These are phyloP conservation scores for Aspergillus leporis DNA, from an alignment of 495 filamentous ascomycete species.

Conservation along the genomic window DNA sequence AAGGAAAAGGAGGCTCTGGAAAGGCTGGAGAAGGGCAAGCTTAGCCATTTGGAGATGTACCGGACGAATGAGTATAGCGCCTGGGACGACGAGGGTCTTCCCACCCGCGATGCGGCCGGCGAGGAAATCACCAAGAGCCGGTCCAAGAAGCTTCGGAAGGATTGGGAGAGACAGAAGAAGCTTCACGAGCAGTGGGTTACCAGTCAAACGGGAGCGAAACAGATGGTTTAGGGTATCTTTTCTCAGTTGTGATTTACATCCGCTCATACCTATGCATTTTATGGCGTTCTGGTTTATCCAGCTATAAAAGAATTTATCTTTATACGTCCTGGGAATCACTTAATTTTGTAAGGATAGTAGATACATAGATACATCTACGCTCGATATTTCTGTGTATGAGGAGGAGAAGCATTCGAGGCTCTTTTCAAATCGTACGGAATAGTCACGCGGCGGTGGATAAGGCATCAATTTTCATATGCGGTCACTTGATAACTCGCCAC, in stretches of 20 bases:
- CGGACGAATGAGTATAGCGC: constrained; percentile 69
- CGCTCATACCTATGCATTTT: not conserved
- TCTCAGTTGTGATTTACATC: not conserved
- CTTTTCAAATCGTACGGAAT: too few species aligned
- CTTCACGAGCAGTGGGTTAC: constrained; percentile 67
- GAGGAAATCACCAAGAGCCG: constrained; percentile 79
- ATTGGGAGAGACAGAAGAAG: constrained; percentile 92
- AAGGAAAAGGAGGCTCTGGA: constrained; percentile 57
- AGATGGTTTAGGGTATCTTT: not conserved
- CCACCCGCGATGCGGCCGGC: constrained; percentile 72
- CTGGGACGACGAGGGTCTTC: constrained; percentile 88
- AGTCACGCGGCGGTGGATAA: not conserved
- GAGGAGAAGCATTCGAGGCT: too few species aligned
- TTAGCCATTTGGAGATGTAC: constrained; percentile 70
- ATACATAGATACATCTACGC: not conserved
- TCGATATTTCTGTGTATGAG: too few species aligned
- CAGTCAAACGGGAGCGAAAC: constrained; percentile 22
- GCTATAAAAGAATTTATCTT: not conserved
- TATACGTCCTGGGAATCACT: not conserved
- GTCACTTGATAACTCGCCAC: not conserved
- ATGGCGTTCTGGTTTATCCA: not conserved
- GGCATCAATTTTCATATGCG: too few species aligned
- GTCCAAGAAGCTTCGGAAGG: constrained; percentile 84
- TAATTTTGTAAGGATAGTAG: too few species aligned
- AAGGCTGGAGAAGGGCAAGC: constrained; percentile 69